Percentiles rank a stretch among this genome's conserved stretches.
Conservation (phyloP, 1,139 yeast species). For the Candida albicans region DNA sequence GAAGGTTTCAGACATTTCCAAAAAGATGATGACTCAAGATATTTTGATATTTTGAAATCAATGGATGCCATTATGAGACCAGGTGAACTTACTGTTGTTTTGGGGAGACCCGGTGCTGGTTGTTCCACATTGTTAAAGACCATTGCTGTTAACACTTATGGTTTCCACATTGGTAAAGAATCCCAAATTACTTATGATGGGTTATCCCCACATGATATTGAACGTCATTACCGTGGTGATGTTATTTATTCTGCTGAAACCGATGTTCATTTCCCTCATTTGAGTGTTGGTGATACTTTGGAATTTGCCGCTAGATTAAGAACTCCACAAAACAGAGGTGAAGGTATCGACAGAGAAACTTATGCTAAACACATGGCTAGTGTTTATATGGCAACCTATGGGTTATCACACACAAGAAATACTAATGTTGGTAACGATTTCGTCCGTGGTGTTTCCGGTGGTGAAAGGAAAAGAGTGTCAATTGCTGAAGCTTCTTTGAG, state of each 20-base stretch:
- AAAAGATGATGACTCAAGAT: slow-evolving; percentile 2
- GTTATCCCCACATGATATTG: slow-evolving; percentile 40
- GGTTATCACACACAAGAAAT: slow-evolving; percentile 34
- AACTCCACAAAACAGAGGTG: slow-evolving; percentile 42
- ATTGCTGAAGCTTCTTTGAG: slow-evolving; percentile 43
- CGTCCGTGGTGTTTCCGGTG: slow-evolving; percentile 44
- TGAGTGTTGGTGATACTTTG: slow-evolving; percentile 52
- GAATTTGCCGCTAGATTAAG: slow-evolving; percentile 44
- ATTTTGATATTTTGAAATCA: slow-evolving; percentile 29
- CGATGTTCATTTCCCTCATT: slow-evolving; percentile 55
- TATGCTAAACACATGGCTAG: slow-evolving; percentile 45
- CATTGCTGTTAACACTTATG: slow-evolving; percentile 36
- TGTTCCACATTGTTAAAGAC: slow-evolving; percentile 36
- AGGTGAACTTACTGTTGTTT: slow-evolving; percentile 36
- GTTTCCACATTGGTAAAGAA: slow-evolving; percentile 53
- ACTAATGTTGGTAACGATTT: slow-evolving; percentile 40
- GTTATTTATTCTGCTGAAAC: slow-evolving; percentile 53
- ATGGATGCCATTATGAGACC: slow-evolving; percentile 36
- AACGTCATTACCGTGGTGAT: slow-evolving; percentile 49
- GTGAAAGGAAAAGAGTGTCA: slow-evolving; percentile 47
- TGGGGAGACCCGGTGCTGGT: slow-evolving; percentile 41
- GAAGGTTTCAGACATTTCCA: slow-evolving; percentile 8
- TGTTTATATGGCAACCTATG: slow-evolving; percentile 45
- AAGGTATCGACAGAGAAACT: slow-evolving; percentile 33
- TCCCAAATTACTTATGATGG: slow-evolving; percentile 35